Percentiles rank a stretch among this genome's conserved stretches.
phyloP scores from a whole-genome alignment of 768 basidiomycete species.

The Boletus fagicola region DNA sequence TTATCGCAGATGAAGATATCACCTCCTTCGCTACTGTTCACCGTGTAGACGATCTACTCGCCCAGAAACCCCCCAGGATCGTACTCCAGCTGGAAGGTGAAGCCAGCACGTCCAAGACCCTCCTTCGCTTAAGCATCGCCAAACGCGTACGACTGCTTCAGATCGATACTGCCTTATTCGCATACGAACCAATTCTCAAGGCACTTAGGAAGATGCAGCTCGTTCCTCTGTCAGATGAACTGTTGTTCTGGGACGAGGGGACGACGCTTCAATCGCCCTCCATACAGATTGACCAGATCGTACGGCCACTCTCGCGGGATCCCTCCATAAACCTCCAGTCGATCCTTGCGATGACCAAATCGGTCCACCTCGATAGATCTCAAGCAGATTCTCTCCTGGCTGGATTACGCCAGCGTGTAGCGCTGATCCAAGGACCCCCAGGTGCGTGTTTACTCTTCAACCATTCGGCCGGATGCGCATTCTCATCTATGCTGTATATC shows the following conservation, averaged over 20 bases:
- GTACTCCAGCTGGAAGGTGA: constrained; percentile 55
- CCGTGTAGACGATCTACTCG: constrained; percentile 54
- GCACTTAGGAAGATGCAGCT: constrained; percentile 48
- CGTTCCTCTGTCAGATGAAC: constrained; percentile 51
- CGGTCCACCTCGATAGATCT: constrained; percentile 50
- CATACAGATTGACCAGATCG: constrained; percentile 14
- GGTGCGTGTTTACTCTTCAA: constrained; percentile 38
- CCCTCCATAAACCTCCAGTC: constrained; percentile 40
- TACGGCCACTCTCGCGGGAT: constrained; percentile 31
- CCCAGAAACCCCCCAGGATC: constrained; percentile 46
- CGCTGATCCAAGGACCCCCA: constrained; percentile 71
- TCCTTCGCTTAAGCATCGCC: constrained; percentile 40
- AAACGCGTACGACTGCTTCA: constrained; percentile 46
- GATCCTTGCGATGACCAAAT: constrained; percentile 36
- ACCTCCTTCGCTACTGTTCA: constrained; percentile 54
- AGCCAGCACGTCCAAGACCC: constrained; percentile 37
- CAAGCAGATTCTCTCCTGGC: constrained; percentile 49
- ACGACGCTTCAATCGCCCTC: constrained; percentile 8
- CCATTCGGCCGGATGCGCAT: not conserved
- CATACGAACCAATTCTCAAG: constrained; percentile 60
- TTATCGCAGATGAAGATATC: constrained; percentile 48
- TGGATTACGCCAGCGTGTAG: constrained; percentile 54
- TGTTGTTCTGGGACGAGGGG: constrained; percentile 52
- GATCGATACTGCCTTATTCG: constrained; percentile 61
- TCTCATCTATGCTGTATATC: not conserved